Conservation (phyloP, 768 basidiomycete species). For the Boletus sensibilis region DNA sequence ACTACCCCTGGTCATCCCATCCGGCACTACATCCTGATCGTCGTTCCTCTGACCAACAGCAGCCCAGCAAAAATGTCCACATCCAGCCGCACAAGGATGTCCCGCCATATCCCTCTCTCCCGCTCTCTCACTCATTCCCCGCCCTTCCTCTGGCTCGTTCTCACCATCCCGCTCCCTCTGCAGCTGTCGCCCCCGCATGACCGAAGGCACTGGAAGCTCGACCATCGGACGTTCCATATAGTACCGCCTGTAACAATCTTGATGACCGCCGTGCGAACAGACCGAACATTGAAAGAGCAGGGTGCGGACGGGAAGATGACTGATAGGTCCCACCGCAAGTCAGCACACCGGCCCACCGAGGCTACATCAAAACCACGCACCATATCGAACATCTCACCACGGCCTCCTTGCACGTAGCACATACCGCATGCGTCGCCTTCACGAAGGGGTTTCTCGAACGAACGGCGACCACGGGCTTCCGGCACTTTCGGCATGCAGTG, state of each 20-base stretch:
- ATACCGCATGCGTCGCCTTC: constrained; percentile 53
- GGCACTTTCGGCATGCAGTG: constrained; percentile 66
- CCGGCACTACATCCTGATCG: background rate
- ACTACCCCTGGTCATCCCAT: background rate
- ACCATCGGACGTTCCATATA: constrained; percentile 60
- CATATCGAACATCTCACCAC: constrained; percentile 68
- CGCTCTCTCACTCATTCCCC: background rate
- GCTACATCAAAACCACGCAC: constrained; percentile 38
- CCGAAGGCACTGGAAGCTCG: constrained; percentile 32
- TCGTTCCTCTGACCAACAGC: constrained; percentile 22
- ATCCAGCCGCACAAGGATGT: constrained; percentile 75
- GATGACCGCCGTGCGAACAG: constrained; percentile 81
- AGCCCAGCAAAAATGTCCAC: constrained; percentile 81
- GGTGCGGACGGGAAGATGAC: constrained; percentile 73
- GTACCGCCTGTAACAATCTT: constrained; percentile 69
- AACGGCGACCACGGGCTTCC: constrained; percentile 53
- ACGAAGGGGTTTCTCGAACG: constrained; percentile 29
- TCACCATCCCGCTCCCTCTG: constrained; percentile 19
- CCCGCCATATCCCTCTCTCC: constrained; percentile 35
- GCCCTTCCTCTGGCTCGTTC: constrained; percentile 11
- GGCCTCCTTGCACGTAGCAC: constrained; percentile 50
- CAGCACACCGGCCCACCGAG: background rate
- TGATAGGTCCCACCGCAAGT: constrained; percentile 24
- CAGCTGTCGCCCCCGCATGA: constrained; percentile 23
- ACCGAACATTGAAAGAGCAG: constrained; percentile 73